Base-by-base conservation (phyloP, 345 rosid species). In the Raphanus raphanistrum region DNA sequence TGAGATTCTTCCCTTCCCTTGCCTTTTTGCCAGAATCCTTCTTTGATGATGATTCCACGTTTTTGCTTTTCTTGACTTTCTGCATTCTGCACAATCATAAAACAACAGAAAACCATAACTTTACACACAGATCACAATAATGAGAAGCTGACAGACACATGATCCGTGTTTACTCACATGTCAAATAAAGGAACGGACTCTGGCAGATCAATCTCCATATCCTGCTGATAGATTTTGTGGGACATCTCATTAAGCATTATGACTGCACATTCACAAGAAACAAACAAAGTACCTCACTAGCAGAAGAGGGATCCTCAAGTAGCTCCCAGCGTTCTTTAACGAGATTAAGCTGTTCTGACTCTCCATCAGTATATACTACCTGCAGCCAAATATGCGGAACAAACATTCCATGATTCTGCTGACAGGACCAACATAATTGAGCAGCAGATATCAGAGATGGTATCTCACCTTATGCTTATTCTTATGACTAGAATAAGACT, bases 311-410 rank as follows among this genome's bases (percentile, higher is more conserved):
- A 66, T 82, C 84, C 43, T 73, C 77, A 52, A 84, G 63, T 63
- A 87, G 70, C 71, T 88, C 82, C 92, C 92, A 92, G 6, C 80
- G 85, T 80, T 92, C 75, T 70, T 31, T 77, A 70, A 4, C 63
- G 55, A 92, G 93, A 84, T 88, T 81, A 67, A 92, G 80, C 69
- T 35, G 61, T 80, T 92, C 97, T 66, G 80, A 84, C 26, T 88
- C 94, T 1, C 97, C 98, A 77, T 92, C 96, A 61, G 79, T 69
- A 81, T 92, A 92, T 66, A 84, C 26, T 8, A 92, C 82, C 97
- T 92, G 63, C 35, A 68, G 28, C 62, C 27, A 66, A 45, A 71
- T 72, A 35, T 59, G 36, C 17, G 48, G 29, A 32, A 78, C 68
- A 78, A 50, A 73, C 11, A 74, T 32, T 63, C 66, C 74, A 5